Evolutionary conservation across 164 flowering plant species (phyloP).

Genomic region (Vitis amurensis): DNA sequence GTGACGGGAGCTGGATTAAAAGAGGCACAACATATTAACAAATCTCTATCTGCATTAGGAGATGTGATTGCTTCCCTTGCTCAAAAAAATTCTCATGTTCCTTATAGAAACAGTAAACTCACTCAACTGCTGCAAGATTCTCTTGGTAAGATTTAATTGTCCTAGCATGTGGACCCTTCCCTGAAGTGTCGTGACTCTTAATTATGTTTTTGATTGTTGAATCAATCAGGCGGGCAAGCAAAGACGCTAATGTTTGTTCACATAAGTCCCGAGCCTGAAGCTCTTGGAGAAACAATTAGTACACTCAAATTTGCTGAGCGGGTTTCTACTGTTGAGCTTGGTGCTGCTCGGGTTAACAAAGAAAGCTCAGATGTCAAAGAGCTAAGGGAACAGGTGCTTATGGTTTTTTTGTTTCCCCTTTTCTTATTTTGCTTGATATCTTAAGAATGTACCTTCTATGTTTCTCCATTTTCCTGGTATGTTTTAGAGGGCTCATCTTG

Average conservation of each 20-base stretch:
- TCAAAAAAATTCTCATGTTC: conserved; percentile 65
- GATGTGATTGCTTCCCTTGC: conserved; percentile 82
- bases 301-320: conserved; percentile 74
- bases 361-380: conserved; percentile 55
- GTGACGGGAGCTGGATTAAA: conserved; percentile 74
- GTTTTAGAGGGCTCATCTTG: not conserved
- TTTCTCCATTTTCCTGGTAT: not conserved
- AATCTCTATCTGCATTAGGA: conserved; percentile 81
- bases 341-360: conserved; percentile 62
- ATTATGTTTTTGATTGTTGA: not conserved
- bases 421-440: not conserved
- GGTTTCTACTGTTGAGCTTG: conserved; percentile 65
- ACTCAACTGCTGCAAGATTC: conserved; percentile 87
- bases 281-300: conserved; percentile 58
- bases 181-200: not conserved
- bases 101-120: conserved; percentile 79
- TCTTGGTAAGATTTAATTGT: conserved; percentile 45
- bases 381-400: conserved; percentile 55
- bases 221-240: conserved; percentile 61
- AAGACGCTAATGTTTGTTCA: conserved; percentile 76
- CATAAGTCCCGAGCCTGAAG: conserved; percentile 62
- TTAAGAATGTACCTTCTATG: not conserved
- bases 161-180: not conserved
- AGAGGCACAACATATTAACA: conserved; percentile 82
- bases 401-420: not conserved